Percentiles rank a stretch among this genome's conserved stretches.
Conservation (phyloP, 2,329 filamentous ascomycete genomes). For the Alternaria sp. region DNA sequence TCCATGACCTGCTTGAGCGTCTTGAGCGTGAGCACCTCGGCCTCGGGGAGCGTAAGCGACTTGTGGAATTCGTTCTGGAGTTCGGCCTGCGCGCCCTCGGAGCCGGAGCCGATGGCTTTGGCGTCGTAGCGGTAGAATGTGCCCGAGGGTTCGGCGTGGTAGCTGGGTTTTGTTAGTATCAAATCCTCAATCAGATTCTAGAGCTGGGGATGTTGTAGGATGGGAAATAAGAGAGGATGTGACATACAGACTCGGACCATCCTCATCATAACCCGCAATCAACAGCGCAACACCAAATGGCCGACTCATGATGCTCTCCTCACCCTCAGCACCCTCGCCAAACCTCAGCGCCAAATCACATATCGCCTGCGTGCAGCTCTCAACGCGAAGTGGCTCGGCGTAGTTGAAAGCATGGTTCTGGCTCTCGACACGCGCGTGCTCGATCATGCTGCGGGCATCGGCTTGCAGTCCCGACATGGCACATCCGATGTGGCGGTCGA, state of each 20-base stretch:
- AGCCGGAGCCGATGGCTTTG: constrained; percentile 97
- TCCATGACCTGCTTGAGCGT: constrained; percentile 99
- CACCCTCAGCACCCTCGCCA: constrained; percentile 94
- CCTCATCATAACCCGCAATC: constrained; percentile 96
- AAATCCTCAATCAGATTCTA: background rate
- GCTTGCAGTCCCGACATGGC: constrained; percentile 98
- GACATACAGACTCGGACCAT: constrained; percentile 83
- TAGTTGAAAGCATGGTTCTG: constrained; percentile 99
- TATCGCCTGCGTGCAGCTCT: constrained; percentile 98
- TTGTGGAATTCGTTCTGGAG: constrained; percentile 99
- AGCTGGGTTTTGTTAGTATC: constrained; percentile 56
- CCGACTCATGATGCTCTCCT: constrained; percentile 98
- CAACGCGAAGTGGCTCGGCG: constrained; percentile 90
- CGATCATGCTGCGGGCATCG: constrained; percentile 95
- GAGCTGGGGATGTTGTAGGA: background rate
- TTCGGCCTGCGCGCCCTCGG: constrained; percentile 96
- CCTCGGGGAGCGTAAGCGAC: constrained; percentile 90
- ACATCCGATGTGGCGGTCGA: constrained; percentile 97
- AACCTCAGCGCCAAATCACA: constrained; percentile 96
- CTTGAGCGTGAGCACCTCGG: constrained; percentile 94
- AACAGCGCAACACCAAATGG: constrained; percentile 96
- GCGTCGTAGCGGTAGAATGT: constrained; percentile 99
- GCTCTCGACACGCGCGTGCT: constrained; percentile 96
- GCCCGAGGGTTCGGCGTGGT: constrained; percentile 96
- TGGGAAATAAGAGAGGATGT: no score